Conservation (phyloP, 2,329 filamentous ascomycete genomes). For the Apiospora rasikravindrae region DNA sequence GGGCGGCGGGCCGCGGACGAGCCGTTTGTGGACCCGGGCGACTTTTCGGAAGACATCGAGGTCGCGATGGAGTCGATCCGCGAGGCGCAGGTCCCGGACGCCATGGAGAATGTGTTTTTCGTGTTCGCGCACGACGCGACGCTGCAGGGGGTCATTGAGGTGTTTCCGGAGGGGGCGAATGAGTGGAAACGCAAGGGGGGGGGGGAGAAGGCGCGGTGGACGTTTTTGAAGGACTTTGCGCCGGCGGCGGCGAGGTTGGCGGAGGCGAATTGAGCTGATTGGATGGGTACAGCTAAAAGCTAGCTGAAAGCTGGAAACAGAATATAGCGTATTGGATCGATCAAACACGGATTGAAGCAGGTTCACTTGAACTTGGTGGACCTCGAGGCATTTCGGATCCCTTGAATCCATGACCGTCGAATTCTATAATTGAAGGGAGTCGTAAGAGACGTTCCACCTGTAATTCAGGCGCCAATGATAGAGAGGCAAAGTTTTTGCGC, state of each 20-base stretch:
- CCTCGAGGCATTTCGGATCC: too few species aligned
- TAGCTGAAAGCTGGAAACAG: too few species aligned
- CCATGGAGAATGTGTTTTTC: constrained; percentile 31
- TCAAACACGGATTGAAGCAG: too few species aligned
- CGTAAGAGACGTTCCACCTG: background rate
- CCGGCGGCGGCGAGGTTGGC: background rate
- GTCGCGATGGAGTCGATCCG: background rate
- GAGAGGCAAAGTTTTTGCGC: too few species aligned
- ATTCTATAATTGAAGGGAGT: too few species aligned
- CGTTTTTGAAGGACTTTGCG: constrained; percentile 17
- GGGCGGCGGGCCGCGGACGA: background rate
- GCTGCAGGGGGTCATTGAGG: constrained; percentile 27
- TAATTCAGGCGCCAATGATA: too few species aligned
- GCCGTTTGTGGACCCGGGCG: background rate
- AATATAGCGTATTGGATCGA: too few species aligned
- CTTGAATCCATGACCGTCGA: too few species aligned
- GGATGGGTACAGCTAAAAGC: too few species aligned
- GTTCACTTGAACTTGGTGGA: too few species aligned
- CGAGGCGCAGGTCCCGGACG: constrained; percentile 27
- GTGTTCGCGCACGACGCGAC: constrained; percentile 34
- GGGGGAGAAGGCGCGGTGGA: constrained; percentile 16
- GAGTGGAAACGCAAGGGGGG: constrained; percentile 30
- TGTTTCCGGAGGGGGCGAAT: constrained; percentile 32
- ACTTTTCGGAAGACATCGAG: background rate
- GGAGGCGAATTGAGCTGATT: background rate